Evolutionary conservation across 306 rosid species (phyloP).

Genomic region (Quercus cerris): DNA sequence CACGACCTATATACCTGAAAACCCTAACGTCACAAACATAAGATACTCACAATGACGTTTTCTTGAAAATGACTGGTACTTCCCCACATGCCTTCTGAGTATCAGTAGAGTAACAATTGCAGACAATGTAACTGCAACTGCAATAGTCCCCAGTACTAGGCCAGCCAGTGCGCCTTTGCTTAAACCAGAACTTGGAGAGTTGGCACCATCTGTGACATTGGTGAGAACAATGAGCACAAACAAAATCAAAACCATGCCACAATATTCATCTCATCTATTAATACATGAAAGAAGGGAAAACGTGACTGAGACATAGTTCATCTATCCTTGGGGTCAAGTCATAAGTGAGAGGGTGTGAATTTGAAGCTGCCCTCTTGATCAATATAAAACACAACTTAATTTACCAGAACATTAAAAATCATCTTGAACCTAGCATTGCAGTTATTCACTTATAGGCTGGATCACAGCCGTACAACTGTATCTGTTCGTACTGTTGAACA

Average conservation of each 20-base stretch:
- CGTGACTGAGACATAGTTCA: neutral
- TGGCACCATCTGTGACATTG: conserved; percentile 35
- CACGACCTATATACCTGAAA: too few species aligned
- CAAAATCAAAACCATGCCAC: conserved; percentile 7
- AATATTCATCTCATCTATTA: neutral
- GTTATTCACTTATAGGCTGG: too few species aligned
- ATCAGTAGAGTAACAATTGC: conserved; percentile 63
- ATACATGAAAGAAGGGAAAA: neutral
- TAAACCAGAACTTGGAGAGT: conserved; percentile 39
- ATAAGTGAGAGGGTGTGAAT: neutral
- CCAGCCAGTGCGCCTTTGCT: conserved; percentile 75
- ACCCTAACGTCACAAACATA: neutral
- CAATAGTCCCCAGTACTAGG: conserved; percentile 65
- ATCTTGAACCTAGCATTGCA: too few species aligned
- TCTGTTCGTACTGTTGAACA: too few species aligned
- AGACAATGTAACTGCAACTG: conserved; percentile 57
- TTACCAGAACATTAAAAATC: too few species aligned
- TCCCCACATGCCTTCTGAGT: conserved; percentile 39
- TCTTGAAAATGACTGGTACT: conserved; percentile 37
- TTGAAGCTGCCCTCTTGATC: too few species aligned
- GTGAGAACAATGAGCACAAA: conserved; percentile 16
- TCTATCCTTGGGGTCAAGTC: neutral
- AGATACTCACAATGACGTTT: conserved; percentile 64
- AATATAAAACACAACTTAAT: too few species aligned
- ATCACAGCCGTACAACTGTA: too few species aligned